Conservation (phyloP, 2,329 filamentous ascomycete genomes). For the Penicillium sp. region DNA sequence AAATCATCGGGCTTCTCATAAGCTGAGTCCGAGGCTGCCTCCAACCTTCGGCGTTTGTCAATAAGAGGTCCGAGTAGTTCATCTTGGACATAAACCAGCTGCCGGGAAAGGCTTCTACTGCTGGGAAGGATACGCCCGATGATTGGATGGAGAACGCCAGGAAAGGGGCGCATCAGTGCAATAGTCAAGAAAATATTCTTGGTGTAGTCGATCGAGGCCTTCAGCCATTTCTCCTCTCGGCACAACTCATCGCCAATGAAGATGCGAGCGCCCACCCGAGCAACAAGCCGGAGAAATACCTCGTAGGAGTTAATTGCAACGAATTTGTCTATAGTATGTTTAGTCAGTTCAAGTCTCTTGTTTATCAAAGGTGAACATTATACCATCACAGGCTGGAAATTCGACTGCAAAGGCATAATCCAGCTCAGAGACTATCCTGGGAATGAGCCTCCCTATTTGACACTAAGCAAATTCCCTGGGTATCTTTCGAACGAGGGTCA, state of each 20-base stretch:
- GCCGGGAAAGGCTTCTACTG: background rate
- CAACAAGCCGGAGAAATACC: background rate
- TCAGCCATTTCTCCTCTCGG: background rate
- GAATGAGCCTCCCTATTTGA: background rate
- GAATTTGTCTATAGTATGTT: background rate
- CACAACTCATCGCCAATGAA: background rate
- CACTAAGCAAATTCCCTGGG: background rate
- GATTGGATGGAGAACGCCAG: background rate
- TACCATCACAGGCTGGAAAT: background rate
- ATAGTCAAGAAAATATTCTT: background rate
- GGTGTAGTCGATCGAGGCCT: background rate
- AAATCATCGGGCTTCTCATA: background rate
- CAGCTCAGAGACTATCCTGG: background rate
- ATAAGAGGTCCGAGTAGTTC: background rate
- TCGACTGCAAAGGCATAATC: background rate
- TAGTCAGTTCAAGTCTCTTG: background rate
- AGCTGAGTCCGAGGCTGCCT: background rate
- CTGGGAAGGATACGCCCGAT: background rate
- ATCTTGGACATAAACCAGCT: background rate
- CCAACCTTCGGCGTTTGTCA: background rate
- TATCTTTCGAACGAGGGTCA: background rate
- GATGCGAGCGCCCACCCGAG: background rate
- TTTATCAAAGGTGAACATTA: background rate
- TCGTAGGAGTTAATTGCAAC: background rate
- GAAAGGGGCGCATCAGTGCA: background rate